Base-by-base conservation (phyloP, 1,284 basidiomycete genomes). In the Athelia sp. region DNA sequence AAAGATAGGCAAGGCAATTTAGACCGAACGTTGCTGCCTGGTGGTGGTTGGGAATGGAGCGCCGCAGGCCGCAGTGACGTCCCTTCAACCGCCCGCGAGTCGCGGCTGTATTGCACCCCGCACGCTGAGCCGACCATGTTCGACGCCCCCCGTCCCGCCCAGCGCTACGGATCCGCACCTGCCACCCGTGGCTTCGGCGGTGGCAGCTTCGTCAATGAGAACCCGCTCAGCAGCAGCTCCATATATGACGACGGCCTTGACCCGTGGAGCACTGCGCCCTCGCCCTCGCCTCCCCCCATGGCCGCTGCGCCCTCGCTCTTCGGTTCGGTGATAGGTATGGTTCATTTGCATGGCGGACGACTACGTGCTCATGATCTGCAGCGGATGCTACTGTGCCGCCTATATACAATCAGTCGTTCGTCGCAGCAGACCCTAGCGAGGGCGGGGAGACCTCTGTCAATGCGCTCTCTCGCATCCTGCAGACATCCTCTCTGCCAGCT, bases 261-360 rank as follows among this genome's bases (percentile, higher is more conserved):
- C 69, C 92, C 92, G 17, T 95, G 92, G 92, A 90, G 86, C 60
- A 74, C 87, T 50, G 76, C 81, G 8, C 90, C 90, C 2, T 86
- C 82, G 51, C 90, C 90, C 18, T 79, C 84, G 23, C 79, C 83
- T 19, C 84, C 87, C 17, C 75, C 83, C 23, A 60, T 66, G 48
- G 71, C 74, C 48, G 62, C 68, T 31, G 59, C 71, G 45, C 62
- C 76, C 32, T 75, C 81, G 36, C 69, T 78, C 23, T 83, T 88
- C 62, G 78, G 75, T 57, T 78, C 83, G 45, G 84, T 88, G 13
- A 84, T 90, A 62, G 84, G 87, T 85, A 58, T 46, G 65, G 52
- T 32, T 45, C 26, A 8, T 36, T 29, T 36, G 32, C 46, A 22
- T 22, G 42, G 47, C 18, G 17, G 48, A 48, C 40, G 32, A 26